phyloP scores from a whole-genome alignment of 2,329 filamentous ascomycete genomes.

The Immersiporthe knoxdaviesiana region DNA sequence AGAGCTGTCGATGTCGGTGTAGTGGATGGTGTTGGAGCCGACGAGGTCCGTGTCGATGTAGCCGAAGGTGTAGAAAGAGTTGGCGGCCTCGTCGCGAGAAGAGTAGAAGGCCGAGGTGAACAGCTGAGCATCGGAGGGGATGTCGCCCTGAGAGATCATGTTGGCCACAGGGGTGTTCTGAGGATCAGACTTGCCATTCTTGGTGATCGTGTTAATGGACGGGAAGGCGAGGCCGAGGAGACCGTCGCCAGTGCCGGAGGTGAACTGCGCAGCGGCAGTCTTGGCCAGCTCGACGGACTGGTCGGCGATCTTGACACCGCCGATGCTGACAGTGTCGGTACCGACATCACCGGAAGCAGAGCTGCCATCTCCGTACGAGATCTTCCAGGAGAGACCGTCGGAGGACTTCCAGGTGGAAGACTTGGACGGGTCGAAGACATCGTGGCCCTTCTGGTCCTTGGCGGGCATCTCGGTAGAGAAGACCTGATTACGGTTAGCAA shows the following conservation, averaged over 20 bases:
- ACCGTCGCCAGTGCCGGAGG: conserved; percentile 61
- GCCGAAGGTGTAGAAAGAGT: conserved; percentile 74
- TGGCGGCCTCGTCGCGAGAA: conserved; percentile 51
- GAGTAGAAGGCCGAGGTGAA: conserved; percentile 68
- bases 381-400: conserved; percentile 61
- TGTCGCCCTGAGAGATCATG: conserved; percentile 58
- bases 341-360: conserved; percentile 67
- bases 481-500: conserved; percentile 43
- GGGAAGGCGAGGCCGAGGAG: conserved; percentile 69
- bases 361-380: conserved; percentile 71
- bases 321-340: conserved; percentile 64
- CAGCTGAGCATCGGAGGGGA: conserved; percentile 55
- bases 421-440: conserved; percentile 61
- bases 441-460: conserved; percentile 47
- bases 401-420: conserved; percentile 62
- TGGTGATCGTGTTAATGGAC: conserved; percentile 63
- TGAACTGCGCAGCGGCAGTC: conserved; percentile 61
- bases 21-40: conserved; percentile 58
- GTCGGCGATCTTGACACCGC: conserved; percentile 61
- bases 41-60: conserved; percentile 69
- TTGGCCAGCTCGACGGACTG: conserved; percentile 69
- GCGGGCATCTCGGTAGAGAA: conserved; percentile 56
- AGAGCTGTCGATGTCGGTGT: conserved; percentile 64
- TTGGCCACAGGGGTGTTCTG: conserved; percentile 69
- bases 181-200: conserved; percentile 45